phyloP scores from a whole-genome alignment of 768 basidiomycete genomes.

The Kwoniella dendrophila region DNA sequence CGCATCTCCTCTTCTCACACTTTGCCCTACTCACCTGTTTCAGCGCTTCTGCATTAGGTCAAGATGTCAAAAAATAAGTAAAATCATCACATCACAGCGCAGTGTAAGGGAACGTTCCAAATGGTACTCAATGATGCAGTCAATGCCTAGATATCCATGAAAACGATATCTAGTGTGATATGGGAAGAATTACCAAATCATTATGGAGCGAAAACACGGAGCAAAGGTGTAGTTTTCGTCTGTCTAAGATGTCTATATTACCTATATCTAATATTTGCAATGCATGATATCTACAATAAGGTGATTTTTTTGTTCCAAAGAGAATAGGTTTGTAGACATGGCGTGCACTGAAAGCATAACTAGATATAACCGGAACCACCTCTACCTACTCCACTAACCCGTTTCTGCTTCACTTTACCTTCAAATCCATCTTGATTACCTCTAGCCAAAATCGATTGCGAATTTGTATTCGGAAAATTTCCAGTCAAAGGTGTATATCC shows the following conservation, averaged over 20 bases:
- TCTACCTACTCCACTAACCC: constrained; percentile 13
- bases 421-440: no score
- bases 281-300: neutral
- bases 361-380: constrained; percentile 32
- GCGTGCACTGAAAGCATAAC: no score
- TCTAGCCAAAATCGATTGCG: no score
- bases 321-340: no score
- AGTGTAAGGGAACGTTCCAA: neutral
- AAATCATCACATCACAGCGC: no score
- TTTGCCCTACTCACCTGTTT: neutral
- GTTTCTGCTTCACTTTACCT: constrained; percentile 9
- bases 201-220: no score
- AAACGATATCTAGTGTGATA: no score
- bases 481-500: constrained; percentile 4
- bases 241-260: no score
- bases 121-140: neutral
- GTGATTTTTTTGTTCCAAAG: no score
- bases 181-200: no score
- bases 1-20: neutral
- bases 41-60: constrained; percentile 53
- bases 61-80: constrained; percentile 44
- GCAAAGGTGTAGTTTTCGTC: no score
- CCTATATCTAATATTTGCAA: neutral
- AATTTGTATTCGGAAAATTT: neutral
- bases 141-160: neutral